Evolutionary conservation across 192 early-diverging fungal species (phyloP), one percentile per base, ranked within the genome.

Genomic region (Diversispora epigaea): DNA sequence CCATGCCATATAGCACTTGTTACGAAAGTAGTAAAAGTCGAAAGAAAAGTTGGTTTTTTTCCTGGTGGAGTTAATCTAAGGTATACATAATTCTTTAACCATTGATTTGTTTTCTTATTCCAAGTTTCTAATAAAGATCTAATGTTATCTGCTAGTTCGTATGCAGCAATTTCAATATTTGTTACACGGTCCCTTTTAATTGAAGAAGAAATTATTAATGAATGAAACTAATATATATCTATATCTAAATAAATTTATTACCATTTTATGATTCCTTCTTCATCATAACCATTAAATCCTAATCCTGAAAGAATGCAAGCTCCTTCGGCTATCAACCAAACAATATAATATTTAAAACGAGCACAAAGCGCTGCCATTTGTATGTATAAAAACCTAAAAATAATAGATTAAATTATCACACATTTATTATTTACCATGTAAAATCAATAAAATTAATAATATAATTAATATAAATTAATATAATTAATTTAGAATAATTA

Each of bases 1-100:
- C 97, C 97, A 75, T 99, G 97, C 97, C 97, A 99, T 69, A 96
- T 86, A 14, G 97, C 94, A 43, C 92, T 94, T 4, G 91, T 89
- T 11, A 86, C 79, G 77, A 94, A 97, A 6, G 96, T 96, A 32
- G 86, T 75, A 40, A 95, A 68, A 0, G 90, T 90, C n/a, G 93
- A 89, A 6, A 81, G 21, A 2, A 82, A 80, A 44, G 81, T 84
- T 8, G 90, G 82, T 52, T 91, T 90, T 39, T 75, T 70, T 12
- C 84, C 89, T 1, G 78, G 77, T 12, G 76, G 50, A 12, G 79
- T 73, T 14, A 95, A 80, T 10, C 94, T 81, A 61, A 91, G 68
- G 73, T 98, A 97, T 39, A 97, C 90, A 78, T 89, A 94, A 79
- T 93, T 85, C 40, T 89, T 87, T 57, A 98, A 83, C 96, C 96